A percentile compares a stretch with the other conserved stretches of the same genome.
Evolutionary conservation across 371 early-diverging fungal genomes (phyloP).

Genomic region (Phascolomyces articulosus): DNA sequence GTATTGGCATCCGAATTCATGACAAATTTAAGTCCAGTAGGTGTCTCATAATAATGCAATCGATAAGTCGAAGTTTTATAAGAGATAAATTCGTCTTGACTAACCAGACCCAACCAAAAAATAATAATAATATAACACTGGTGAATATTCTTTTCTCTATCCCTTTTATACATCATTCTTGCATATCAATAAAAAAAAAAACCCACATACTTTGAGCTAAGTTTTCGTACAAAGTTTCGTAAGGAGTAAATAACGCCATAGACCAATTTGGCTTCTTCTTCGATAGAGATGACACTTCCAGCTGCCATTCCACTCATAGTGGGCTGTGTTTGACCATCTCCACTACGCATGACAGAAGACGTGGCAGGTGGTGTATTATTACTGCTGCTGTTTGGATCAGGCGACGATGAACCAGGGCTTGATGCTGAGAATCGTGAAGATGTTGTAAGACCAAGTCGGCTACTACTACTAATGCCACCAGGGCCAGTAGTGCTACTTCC

Average conservation of each 20-base stretch:
- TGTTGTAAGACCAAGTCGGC: slow-evolving; percentile 33
- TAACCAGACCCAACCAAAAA: slow-evolving; percentile 11
- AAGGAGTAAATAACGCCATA: slow-evolving; percentile 91
- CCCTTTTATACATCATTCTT: too few relatives aligned
- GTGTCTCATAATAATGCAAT: slow-evolving; percentile 88
- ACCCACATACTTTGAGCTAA: slow-evolving; percentile 51
- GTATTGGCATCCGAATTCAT: slow-evolving; percentile 81
- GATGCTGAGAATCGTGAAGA: slow-evolving; percentile 43
- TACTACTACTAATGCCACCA: slow-evolving; percentile 17
- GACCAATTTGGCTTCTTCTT: slow-evolving; percentile 92
- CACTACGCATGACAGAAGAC: slow-evolving; percentile 28
- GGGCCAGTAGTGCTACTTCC: slow-evolving; percentile 24
- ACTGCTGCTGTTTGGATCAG: slow-evolving; percentile 26
- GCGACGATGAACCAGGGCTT: slow-evolving; percentile 33
- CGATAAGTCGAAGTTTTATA: slow-evolving; percentile 86
- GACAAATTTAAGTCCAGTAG: slow-evolving; percentile 87
- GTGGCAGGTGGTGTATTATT: slow-evolving; percentile 23
- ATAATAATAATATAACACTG: background rate
- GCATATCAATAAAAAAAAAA: too few relatives aligned
- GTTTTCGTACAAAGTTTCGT: slow-evolving; percentile 85
- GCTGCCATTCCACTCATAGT: slow-evolving; percentile 42
- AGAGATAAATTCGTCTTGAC: slow-evolving; percentile 76
- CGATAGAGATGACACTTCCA: slow-evolving; percentile 68
- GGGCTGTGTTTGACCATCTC: slow-evolving; percentile 23
- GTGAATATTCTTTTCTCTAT: too few relatives aligned